phyloP scores from a whole-genome alignment of 2,329 filamentous ascomycete genomes.

The Arthrobotrys megalospora region DNA sequence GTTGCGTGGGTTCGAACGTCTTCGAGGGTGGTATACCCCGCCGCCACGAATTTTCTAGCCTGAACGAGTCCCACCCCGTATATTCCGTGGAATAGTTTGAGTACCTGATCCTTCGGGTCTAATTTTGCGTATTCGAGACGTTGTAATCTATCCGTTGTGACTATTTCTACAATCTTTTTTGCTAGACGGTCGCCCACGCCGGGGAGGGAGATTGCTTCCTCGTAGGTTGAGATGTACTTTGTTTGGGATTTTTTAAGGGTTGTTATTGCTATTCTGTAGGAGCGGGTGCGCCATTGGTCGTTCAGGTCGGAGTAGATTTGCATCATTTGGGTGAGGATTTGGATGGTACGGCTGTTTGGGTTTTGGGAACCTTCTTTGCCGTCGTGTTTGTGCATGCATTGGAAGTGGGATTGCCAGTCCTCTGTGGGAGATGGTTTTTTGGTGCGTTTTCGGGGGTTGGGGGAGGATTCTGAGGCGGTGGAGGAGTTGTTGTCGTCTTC shows the following conservation, averaged over 20 bases:
- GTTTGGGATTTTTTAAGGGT: constrained; percentile 77
- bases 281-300: constrained; percentile 81
- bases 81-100: constrained; percentile 81
- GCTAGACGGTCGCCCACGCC: constrained; percentile 81
- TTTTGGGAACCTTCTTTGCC: constrained; percentile 70
- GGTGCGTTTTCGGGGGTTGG: constrained; percentile 60
- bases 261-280: constrained; percentile 84
- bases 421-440: constrained; percentile 28
- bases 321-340: constrained; percentile 79
- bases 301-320: constrained; percentile 81
- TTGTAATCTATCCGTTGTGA: constrained; percentile 78
- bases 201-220: constrained; percentile 71
- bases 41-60: constrained; percentile 81
- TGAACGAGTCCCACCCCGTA: constrained; percentile 82
- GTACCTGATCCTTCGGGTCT: constrained; percentile 76
- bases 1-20: constrained; percentile 77
- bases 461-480: constrained; percentile 31
- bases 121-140: constrained; percentile 79
- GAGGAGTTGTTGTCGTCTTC: constrained; percentile 65
- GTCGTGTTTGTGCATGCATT: constrained; percentile 74
- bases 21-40: constrained; percentile 81
- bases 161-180: constrained; percentile 91
- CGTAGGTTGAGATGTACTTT: constrained; percentile 37
- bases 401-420: constrained; percentile 63
- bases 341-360: constrained; percentile 82